A percentile compares a stretch with the other conserved stretches of the same genome.
Conservation (phyloP, 2,329 filamentous ascomycete species). For the Fusarium secorum region DNA sequence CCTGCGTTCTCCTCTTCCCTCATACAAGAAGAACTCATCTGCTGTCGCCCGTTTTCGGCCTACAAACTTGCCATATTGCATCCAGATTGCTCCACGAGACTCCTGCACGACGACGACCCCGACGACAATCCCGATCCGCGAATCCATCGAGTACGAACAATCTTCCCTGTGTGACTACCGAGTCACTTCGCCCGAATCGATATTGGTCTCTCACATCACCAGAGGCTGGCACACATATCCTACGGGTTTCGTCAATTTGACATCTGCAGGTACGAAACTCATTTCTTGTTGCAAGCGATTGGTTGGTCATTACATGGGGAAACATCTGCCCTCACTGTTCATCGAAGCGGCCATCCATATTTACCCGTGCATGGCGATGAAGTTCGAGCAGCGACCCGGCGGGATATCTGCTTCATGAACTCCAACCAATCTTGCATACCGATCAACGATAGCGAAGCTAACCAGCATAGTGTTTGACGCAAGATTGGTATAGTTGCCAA, state of each 20-base stretch:
- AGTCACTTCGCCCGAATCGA: background rate
- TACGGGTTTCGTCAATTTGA: background rate
- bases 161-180: slow-evolving; percentile 6
- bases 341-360: background rate
- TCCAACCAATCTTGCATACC: background rate
- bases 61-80: slow-evolving; percentile 38
- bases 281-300: background rate
- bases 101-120: slow-evolving; percentile 15
- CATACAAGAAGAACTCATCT: slow-evolving; percentile 32
- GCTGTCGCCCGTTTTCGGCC: slow-evolving; percentile 33
- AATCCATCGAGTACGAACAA: slow-evolving; percentile 23
- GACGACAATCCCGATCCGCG: slow-evolving; percentile 2
- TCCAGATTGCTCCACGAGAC: slow-evolving; percentile 25
- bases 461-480: slow-evolving; percentile 15
- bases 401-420: background rate
- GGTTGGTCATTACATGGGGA: background rate
- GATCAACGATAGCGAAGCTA: slow-evolving; percentile 6
- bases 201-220: slow-evolving; percentile 3
- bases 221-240: slow-evolving; percentile 4
- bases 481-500: slow-evolving; percentile 19
- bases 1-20: slow-evolving; percentile 25
- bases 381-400: background rate
- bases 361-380: background rate
- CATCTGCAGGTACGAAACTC: slow-evolving; percentile 31
- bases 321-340: background rate